Conservation (phyloP, 148 eudicot species). For the Fagopyrum homotropicum region DNA sequence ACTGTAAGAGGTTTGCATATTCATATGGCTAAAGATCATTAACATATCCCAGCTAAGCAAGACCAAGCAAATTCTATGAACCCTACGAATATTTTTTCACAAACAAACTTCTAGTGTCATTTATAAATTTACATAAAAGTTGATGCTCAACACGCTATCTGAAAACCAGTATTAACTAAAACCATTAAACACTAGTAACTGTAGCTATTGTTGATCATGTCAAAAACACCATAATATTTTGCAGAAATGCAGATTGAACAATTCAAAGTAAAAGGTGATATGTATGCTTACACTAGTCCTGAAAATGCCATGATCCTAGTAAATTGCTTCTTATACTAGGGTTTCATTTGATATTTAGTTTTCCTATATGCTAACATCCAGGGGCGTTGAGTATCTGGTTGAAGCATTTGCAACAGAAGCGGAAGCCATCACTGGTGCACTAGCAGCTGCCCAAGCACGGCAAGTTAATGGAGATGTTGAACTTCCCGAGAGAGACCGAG, state of each 20-base stretch:
- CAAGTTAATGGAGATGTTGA: conserved; percentile 91
- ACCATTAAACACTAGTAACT: neutral
- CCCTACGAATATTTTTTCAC: neutral
- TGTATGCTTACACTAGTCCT: conserved; percentile 82
- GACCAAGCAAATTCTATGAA: neutral
- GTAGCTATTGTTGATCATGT: neutral
- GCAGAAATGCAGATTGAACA: neutral
- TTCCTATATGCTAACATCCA: neutral
- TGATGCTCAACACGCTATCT: neutral
- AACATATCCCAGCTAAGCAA: neutral
- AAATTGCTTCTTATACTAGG: conserved; percentile 19
- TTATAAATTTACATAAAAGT: neutral
- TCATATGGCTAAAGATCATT: neutral
- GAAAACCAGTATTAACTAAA: neutral
- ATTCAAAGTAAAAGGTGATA: conserved; percentile 59
- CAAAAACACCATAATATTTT: neutral
- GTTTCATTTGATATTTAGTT: neutral
- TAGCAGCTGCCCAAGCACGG: conserved; percentile 97
- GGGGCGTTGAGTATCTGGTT: conserved; percentile 86
- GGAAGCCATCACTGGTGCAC: conserved; percentile 86
- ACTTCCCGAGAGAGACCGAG: conserved; percentile 87
- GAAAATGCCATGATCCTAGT: conserved; percentile 88
- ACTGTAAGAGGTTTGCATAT: neutral
- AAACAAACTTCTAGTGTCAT: neutral
- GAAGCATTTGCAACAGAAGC: conserved; percentile 99